A percentile compares a stretch with the other conserved stretches of the same genome.
phyloP scores from a whole-genome alignment of 2,329 filamentous ascomycete species.

The Diplodia mutila region DNA sequence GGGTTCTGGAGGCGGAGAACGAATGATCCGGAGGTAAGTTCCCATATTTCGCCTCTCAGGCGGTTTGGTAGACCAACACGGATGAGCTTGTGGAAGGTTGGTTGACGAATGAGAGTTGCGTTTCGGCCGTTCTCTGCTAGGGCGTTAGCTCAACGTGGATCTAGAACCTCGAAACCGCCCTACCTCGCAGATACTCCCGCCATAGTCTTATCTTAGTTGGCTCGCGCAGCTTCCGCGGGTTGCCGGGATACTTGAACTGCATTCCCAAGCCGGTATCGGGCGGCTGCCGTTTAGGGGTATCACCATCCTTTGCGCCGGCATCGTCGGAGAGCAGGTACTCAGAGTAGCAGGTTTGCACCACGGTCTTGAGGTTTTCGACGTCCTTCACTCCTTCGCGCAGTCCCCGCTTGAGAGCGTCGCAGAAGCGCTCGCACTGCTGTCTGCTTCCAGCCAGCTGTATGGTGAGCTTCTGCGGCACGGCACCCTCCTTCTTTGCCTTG shows the following conservation, averaged over 20 bases:
- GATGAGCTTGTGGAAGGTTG: slow-evolving; percentile 97
- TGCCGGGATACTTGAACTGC: slow-evolving; percentile 91
- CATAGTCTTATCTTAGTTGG: slow-evolving; percentile 96
- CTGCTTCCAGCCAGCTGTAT: slow-evolving; percentile 88
- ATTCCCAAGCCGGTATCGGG: slow-evolving; percentile 95
- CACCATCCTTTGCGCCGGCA: slow-evolving; percentile 33
- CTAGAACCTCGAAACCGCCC: slow-evolving; percentile 34
- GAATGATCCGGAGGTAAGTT: slow-evolving; percentile 87
- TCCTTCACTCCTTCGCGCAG: slow-evolving; percentile 85
- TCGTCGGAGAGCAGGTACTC: slow-evolving; percentile 59
- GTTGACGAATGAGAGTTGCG: slow-evolving; percentile 87
- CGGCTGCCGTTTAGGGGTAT: slow-evolving; percentile 52
- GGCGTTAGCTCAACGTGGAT: not conserved
- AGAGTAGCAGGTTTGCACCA: slow-evolving; percentile 87
- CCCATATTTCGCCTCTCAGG: slow-evolving; percentile 92
- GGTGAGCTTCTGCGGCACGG: slow-evolving; percentile 82
- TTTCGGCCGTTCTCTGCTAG: slow-evolving; percentile 84
- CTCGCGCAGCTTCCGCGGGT: slow-evolving; percentile 90
- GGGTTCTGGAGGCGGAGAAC: slow-evolving; percentile 87
- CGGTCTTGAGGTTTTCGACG: slow-evolving; percentile 79
- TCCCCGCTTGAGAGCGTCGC: slow-evolving; percentile 90
- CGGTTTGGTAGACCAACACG: slow-evolving; percentile 93
- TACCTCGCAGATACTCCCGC: slow-evolving; percentile 83
- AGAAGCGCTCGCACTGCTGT: slow-evolving; percentile 90
- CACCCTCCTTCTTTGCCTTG: slow-evolving; percentile 51